These are phyloP conservation scores for Pyrenopolyporus hunteri DNA, from an alignment of 495 filamentous ascomycete species.

Conservation along the genomic window DNA sequence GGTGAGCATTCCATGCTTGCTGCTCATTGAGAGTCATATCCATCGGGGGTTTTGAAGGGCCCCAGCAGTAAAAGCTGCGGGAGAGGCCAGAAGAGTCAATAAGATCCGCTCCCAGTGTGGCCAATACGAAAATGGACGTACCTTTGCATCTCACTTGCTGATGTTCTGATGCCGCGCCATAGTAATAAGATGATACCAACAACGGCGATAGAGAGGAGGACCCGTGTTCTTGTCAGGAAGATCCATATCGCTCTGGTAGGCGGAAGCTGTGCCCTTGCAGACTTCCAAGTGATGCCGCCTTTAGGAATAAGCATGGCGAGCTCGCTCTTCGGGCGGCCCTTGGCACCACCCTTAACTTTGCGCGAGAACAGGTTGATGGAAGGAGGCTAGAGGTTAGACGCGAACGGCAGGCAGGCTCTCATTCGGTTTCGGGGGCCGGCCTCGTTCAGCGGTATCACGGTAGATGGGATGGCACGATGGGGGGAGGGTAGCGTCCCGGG, in stretches of 20 bases:
- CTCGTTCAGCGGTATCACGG: slow-evolving; percentile 15
- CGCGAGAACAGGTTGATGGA: slow-evolving; percentile 23
- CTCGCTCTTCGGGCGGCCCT: slow-evolving; percentile 45
- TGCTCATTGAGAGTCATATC: slow-evolving; percentile 91
- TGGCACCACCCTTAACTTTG: slow-evolving; percentile 42
- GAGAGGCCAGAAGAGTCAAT: slow-evolving; percentile 27
- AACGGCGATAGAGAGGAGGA: slow-evolving; percentile 75
- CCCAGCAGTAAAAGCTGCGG: slow-evolving; percentile 93
- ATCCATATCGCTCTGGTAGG: slow-evolving; percentile 80
- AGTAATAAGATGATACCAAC: slow-evolving; percentile 77
- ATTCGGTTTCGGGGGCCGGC: slow-evolving; percentile 13
- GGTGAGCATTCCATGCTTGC: slow-evolving; percentile 82
- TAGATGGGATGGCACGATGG: slow-evolving; percentile 8
- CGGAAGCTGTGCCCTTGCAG: slow-evolving; percentile 79
- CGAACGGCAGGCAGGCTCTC: slow-evolving; percentile 18
- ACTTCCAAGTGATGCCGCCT: slow-evolving; percentile 92
- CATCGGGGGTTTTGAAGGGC: slow-evolving; percentile 90
- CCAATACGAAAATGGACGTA: slow-evolving; percentile 45
- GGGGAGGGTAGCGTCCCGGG: slow-evolving; percentile 7
- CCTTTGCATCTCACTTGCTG: slow-evolving; percentile 91
- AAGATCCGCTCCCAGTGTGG: slow-evolving; percentile 9
- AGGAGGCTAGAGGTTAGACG: background rate
- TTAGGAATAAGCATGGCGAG: slow-evolving; percentile 72
- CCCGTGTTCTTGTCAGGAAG: slow-evolving; percentile 77
- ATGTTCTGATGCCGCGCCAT: slow-evolving; percentile 85